These are phyloP conservation scores for Xylaria nigripes DNA, from an alignment of 495 filamentous ascomycete genomes.

Conservation along the genomic window DNA sequence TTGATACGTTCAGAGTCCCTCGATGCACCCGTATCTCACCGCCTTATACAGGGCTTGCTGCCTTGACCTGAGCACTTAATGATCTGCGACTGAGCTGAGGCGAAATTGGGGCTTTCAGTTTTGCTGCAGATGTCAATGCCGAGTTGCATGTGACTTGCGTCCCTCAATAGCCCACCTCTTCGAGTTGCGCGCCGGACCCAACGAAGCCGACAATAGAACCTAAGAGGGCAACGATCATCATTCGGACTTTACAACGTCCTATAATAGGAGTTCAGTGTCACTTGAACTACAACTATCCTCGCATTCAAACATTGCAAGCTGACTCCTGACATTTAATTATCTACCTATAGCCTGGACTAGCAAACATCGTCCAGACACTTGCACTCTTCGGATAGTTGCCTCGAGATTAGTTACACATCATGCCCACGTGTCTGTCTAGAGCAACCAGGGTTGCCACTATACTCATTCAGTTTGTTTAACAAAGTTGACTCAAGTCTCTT, in stretches of 20 bases:
- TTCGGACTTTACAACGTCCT: neutral
- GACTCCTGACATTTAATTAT: neutral
- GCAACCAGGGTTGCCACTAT: neutral
- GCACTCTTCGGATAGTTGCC: neutral
- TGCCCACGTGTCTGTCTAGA: neutral
- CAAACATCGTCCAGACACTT: neutral
- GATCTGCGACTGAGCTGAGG: neutral
- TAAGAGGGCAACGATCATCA: neutral
- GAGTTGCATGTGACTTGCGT: conserved; percentile 2
- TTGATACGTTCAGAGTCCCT: neutral
- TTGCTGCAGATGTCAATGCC: conserved; percentile 2
- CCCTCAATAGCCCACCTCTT: neutral
- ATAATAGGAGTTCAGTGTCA: neutral
- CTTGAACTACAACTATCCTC: neutral
- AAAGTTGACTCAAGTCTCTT: neutral
- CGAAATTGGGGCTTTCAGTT: neutral
- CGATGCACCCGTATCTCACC: neutral
- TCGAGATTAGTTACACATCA: neutral
- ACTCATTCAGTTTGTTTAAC: neutral
- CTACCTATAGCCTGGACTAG: neutral
- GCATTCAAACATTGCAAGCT: neutral
- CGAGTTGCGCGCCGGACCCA: neutral
- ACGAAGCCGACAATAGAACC: neutral
- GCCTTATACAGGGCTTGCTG: neutral
- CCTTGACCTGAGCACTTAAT: neutral